Percentiles rank a stretch among this genome's conserved stretches.
Evolutionary conservation across 1,284 basidiomycete genomes (phyloP).

Genomic region (Cutaneotrichosporon dermatis): DNA sequence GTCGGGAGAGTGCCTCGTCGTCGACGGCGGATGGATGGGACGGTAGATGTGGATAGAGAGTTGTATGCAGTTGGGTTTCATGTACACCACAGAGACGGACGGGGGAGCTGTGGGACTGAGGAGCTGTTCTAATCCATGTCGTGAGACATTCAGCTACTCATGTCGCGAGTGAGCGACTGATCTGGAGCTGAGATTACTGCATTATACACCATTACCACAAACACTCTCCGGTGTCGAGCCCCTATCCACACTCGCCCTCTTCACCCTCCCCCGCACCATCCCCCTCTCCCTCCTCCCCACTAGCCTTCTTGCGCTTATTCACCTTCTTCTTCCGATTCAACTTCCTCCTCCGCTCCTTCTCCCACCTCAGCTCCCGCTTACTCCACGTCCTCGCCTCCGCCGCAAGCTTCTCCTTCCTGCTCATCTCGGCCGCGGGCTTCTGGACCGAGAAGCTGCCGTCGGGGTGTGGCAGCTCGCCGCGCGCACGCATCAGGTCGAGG

Average conservation of each 20-base stretch:
- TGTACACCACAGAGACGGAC: too few species aligned
- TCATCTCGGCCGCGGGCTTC: conserved; percentile 1
- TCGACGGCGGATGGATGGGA: conserved; percentile 51
- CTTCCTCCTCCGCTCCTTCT: conserved; percentile 46
- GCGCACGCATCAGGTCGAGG: conserved; percentile 35
- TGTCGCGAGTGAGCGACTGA: too few species aligned
- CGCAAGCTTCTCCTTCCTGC: conserved; percentile 23
- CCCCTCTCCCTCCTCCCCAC: conserved; percentile 2
- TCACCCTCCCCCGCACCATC: conserved; percentile 3
- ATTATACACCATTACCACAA: conserved; percentile 22
- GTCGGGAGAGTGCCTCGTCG: conserved; percentile 64
- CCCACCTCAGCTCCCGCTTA: conserved; percentile 42
- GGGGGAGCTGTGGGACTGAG: too few species aligned
- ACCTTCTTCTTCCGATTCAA: conserved; percentile 45
- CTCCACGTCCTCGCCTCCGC: conserved; percentile 25
- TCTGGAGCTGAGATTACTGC: too few species aligned
- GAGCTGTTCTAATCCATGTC: conserved; percentile 49
- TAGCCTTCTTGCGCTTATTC: conserved; percentile 32
- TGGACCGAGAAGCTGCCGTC: background rate
- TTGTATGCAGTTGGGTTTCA: too few species aligned
- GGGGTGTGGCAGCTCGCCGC: conserved; percentile 13
- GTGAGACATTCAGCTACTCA: conserved; percentile 16
- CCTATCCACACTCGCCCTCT: conserved; percentile 3
- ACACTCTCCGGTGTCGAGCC: background rate
- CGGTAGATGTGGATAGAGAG: background rate